Percentiles rank a stretch among this genome's conserved stretches.
phyloP scores from a whole-genome alignment of 768 basidiomycete species.

The Agaricus bisporus region DNA sequence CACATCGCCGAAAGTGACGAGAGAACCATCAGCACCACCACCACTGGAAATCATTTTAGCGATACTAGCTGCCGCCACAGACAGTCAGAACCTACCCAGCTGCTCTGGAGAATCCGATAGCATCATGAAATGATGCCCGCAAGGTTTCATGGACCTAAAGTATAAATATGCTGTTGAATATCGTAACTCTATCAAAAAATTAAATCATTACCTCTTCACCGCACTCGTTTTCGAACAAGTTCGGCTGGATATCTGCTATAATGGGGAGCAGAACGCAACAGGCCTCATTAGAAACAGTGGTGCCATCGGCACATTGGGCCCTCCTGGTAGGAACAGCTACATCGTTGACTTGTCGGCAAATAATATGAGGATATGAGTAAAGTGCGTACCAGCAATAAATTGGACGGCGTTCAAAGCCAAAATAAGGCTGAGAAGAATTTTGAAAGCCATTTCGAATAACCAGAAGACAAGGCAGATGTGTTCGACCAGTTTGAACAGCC shows the following conservation, averaged over 20 bases:
- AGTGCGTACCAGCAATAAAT: neutral
- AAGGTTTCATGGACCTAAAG: constrained; percentile 12
- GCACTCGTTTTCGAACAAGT: constrained; percentile 31
- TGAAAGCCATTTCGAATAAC: constrained; percentile 7
- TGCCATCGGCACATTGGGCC: constrained; percentile 20
- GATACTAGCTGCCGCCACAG: neutral
- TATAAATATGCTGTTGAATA: neutral
- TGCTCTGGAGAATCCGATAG: constrained; percentile 35
- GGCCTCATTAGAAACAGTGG: constrained; percentile 23
- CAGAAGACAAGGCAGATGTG: neutral
- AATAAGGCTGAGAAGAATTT: neutral
- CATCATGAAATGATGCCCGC: constrained; percentile 34
- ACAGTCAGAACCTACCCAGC: constrained; percentile 19
- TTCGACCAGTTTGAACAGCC: neutral
- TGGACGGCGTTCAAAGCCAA: constrained; percentile 1
- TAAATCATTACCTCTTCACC: constrained; percentile 14
- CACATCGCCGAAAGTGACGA: constrained; percentile 36
- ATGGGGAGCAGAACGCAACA: constrained; percentile 36
- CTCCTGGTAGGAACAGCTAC: constrained; percentile 1
- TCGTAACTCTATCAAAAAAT: neutral
- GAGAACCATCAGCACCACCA: constrained; percentile 44
- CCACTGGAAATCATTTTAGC: constrained; percentile 20
- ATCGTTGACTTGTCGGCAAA: neutral
- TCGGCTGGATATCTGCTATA: constrained; percentile 30
- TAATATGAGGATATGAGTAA: neutral